phyloP scores from a whole-genome alignment of 148 eudicot species.

The Silene conica region DNA sequence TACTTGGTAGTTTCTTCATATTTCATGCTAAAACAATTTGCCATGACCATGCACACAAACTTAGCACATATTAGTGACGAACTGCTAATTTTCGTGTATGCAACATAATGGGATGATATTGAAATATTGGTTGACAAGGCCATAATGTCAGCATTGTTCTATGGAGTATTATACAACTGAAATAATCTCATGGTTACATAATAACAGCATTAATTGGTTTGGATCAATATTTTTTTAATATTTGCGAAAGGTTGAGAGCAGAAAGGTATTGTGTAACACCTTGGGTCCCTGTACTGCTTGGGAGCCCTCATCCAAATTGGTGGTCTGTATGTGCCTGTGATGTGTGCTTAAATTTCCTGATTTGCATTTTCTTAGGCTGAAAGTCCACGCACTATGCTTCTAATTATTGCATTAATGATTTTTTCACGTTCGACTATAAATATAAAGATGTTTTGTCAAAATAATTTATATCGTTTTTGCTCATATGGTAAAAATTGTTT shows the following conservation, averaged over 20 bases:
- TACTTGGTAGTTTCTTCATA: too few species aligned
- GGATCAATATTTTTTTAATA: neutral
- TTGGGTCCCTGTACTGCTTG: neutral
- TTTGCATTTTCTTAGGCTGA: neutral
- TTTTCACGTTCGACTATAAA: neutral
- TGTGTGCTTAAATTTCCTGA: neutral
- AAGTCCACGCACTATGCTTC: neutral
- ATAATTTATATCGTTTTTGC: neutral
- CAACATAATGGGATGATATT: too few species aligned
- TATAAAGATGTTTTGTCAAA: neutral
- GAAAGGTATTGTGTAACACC: neutral
- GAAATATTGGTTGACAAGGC: too few species aligned
- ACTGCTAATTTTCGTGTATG: too few species aligned
- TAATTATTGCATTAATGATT: neutral
- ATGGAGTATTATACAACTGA: too few species aligned
- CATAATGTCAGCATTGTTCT: too few species aligned
- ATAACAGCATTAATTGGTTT: neutral
- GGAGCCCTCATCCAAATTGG: neutral
- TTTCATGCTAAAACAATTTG: too few species aligned
- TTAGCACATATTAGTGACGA: too few species aligned
- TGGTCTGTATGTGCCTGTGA: neutral
- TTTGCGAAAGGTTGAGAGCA: neutral
- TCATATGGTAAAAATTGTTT: conserved; percentile 2
- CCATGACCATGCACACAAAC: too few species aligned
- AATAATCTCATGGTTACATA: too few species aligned